phyloP scores from a whole-genome alignment of 768 basidiomycete genomes.

The Fibroporia radiculosa region DNA sequence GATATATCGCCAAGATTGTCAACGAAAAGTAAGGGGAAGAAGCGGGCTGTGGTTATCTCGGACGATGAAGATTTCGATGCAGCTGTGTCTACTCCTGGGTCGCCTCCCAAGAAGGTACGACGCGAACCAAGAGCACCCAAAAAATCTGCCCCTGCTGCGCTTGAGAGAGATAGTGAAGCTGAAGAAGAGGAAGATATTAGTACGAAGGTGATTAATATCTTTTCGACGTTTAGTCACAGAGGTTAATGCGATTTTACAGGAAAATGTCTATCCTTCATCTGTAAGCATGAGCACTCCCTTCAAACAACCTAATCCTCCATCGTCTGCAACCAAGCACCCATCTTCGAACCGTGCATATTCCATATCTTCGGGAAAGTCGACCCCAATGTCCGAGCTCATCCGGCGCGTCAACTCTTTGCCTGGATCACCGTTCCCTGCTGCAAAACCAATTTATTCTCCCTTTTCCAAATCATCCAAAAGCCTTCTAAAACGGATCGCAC shows the following conservation, averaged over 20 bases:
- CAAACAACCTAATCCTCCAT: slow-evolving; percentile 6
- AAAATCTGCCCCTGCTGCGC: slow-evolving; percentile 1
- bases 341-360: slow-evolving; percentile 26
- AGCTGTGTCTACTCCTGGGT: slow-evolving; percentile 2
- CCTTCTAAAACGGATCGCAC: slow-evolving; percentile 61
- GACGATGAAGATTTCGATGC: slow-evolving; percentile 15
- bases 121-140: background rate
- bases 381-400: slow-evolving; percentile 72
- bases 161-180: slow-evolving; percentile 5
- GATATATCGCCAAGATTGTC: too few species aligned
- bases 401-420: slow-evolving; percentile 62
- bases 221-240: too few species aligned
- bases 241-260: slow-evolving; percentile 1
- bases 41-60: slow-evolving; percentile 13
- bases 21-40: slow-evolving; percentile 13
- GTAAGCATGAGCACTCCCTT: background rate
- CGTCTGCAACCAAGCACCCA: slow-evolving; percentile 6
- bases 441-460: slow-evolving; percentile 46
- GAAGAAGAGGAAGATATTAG: slow-evolving; percentile 1
- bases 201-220: background rate
- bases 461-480: slow-evolving; percentile 57
- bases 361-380: slow-evolving; percentile 39
- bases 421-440: slow-evolving; percentile 46
- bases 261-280: slow-evolving; percentile 1
- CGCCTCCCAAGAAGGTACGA: slow-evolving; percentile 11